Evolutionary conservation across 116 monocot genomes (phyloP).

Genomic region (Zostera marina): DNA sequence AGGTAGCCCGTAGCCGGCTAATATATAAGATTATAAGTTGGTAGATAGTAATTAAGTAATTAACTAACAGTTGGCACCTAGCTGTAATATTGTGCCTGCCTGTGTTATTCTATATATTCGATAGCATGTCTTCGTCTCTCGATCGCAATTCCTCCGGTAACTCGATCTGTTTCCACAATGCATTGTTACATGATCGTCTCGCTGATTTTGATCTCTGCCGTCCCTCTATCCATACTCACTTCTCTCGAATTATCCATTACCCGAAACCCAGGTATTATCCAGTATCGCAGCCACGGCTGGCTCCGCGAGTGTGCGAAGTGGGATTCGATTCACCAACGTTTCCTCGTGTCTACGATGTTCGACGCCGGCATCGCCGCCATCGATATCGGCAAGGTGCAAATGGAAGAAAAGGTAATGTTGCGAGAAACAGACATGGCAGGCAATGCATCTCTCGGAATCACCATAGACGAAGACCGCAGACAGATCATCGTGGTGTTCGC

Average conservation of each 20-base stretch:
- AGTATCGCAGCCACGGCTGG: slow-evolving; percentile 51
- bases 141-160: too few species aligned
- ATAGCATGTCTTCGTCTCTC: too few species aligned
- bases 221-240: slow-evolving; percentile 1
- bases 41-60: too few species aligned
- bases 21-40: too few species aligned
- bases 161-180: too few species aligned
- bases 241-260: neutral
- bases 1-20: too few species aligned
- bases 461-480: slow-evolving; percentile 32
- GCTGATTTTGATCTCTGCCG: neutral
- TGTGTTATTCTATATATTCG: too few species aligned
- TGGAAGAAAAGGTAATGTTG: slow-evolving; percentile 31
- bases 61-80: too few species aligned
- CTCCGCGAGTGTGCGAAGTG: slow-evolving; percentile 83
- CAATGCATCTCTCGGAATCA: slow-evolving; percentile 49
- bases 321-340: slow-evolving; percentile 41
- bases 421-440: slow-evolving; percentile 47
- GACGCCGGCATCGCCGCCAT: slow-evolving; percentile 43
- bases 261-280: slow-evolving; percentile 5
- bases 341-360: slow-evolving; percentile 66
- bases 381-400: neutral
- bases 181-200: neutral
- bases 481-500: slow-evolving; percentile 55
- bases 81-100: too few species aligned